These are phyloP conservation scores for Waitea zeae DNA, from an alignment of 1,284 basidiomycete species.

Conservation along the genomic window DNA sequence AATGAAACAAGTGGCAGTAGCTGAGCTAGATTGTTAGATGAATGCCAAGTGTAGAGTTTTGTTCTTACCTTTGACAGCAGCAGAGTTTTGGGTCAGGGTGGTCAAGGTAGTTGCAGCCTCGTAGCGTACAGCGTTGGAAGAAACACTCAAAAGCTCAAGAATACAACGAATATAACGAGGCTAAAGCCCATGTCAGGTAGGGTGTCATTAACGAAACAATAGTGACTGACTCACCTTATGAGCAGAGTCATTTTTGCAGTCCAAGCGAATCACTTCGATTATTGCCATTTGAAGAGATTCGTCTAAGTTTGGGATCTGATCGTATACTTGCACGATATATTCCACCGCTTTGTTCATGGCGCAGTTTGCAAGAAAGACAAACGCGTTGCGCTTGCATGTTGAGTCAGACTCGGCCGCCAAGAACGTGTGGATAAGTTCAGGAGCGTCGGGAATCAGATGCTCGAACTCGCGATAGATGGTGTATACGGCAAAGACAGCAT, in stretches of 20 bases:
- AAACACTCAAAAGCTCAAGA: constrained; percentile 85
- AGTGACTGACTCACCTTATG: constrained; percentile 65
- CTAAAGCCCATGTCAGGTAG: too few species aligned
- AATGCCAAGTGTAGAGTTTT: constrained; percentile 2
- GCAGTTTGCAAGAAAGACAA: constrained; percentile 84
- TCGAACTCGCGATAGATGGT: constrained; percentile 92
- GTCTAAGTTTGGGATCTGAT: constrained; percentile 74
- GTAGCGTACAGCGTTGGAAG: constrained; percentile 94
- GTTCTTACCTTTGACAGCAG: constrained; percentile 76
- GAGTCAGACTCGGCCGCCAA: constrained; percentile 93
- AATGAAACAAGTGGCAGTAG: constrained; percentile 82
- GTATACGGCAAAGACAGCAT: constrained; percentile 93
- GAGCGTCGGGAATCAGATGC: constrained; percentile 90
- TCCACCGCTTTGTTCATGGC: constrained; percentile 85
- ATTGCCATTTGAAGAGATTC: constrained; percentile 93
- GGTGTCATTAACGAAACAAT: constrained; percentile 1
- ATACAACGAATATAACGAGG: constrained; percentile 67
- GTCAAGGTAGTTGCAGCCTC: constrained; percentile 95
- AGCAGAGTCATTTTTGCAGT: constrained; percentile 74
- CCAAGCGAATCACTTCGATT: constrained; percentile 88
- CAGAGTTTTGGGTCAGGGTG: constrained; percentile 88
- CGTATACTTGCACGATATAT: constrained; percentile 77
- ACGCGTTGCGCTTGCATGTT: constrained; percentile 95
- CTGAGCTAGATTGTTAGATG: constrained; percentile 20
- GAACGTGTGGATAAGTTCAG: constrained; percentile 95